Conservation (phyloP, 1,284 basidiomycete genomes). For the Ceratobasidium sp. region DNA sequence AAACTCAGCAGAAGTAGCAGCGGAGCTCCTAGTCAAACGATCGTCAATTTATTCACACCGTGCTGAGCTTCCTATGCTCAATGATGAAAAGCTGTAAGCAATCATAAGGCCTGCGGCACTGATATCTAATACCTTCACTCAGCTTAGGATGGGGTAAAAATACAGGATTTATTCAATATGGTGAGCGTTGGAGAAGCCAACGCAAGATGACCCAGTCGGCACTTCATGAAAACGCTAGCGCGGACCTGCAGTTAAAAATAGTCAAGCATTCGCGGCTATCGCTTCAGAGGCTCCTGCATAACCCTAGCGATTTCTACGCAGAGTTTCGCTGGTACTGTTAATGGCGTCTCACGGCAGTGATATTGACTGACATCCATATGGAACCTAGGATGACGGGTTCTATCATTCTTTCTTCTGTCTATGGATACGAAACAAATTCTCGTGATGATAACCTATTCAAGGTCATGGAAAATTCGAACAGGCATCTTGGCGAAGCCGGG, state of each 20-base stretch:
- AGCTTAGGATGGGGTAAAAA: slow-evolving; percentile 20
- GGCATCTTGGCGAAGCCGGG: neutral
- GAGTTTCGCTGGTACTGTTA: slow-evolving; percentile 20
- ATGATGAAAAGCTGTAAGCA: neutral
- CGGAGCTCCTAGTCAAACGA: slow-evolving; percentile 41
- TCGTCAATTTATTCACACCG: slow-evolving; percentile 41
- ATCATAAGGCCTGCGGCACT: neutral
- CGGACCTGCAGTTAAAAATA: neutral
- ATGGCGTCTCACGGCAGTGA: too few species aligned
- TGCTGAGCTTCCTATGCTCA: slow-evolving; percentile 38
- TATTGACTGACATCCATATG: too few species aligned
- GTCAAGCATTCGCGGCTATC: slow-evolving; percentile 5
- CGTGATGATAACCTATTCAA: neutral
- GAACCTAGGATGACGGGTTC: neutral
- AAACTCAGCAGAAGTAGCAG: slow-evolving; percentile 40
- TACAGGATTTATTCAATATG: slow-evolving; percentile 14
- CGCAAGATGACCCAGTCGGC: neutral
- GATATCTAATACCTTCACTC: neutral
- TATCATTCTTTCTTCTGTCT: neutral
- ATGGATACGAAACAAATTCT: neutral
- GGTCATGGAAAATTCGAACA: neutral
- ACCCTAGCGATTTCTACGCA: neutral
- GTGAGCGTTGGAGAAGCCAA: slow-evolving; percentile 16
- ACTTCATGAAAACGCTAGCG: neutral
- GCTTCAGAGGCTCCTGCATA: slow-evolving; percentile 6